Evolutionary conservation across 805 yeast genomes (phyloP).

Genomic region (Teunomyces aglyptinius): DNA sequence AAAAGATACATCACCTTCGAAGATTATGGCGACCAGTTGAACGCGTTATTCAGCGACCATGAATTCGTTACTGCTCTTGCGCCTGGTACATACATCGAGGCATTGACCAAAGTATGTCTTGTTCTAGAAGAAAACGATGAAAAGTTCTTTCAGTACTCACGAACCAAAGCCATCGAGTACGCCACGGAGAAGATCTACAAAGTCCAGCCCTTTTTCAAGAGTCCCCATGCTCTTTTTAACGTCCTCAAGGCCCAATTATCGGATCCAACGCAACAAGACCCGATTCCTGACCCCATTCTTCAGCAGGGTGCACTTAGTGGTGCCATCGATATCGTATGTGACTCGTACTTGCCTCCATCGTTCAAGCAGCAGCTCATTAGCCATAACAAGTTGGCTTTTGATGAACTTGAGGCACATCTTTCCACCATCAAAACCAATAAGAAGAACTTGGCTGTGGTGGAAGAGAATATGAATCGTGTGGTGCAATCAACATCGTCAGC

Average conservation of each 20-base stretch:
- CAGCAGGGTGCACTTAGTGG: slow-evolving; percentile 34
- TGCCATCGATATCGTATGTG: slow-evolving; percentile 48
- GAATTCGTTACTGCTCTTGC: slow-evolving; percentile 27
- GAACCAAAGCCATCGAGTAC: slow-evolving; percentile 34
- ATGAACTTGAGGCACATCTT: slow-evolving; percentile 17
- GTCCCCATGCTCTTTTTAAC: neutral
- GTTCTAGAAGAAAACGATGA: slow-evolving; percentile 32
- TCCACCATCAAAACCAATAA: slow-evolving; percentile 15
- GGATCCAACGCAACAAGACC: slow-evolving; percentile 11
- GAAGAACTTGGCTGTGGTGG: slow-evolving; percentile 24
- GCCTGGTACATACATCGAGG: slow-evolving; percentile 10
- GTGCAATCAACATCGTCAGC: slow-evolving; percentile 18
- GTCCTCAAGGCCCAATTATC: neutral
- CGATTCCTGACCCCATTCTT: slow-evolving; percentile 36
- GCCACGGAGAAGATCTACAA: slow-evolving; percentile 36
- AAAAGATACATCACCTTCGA: slow-evolving; percentile 38
- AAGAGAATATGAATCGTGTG: slow-evolving; percentile 24
- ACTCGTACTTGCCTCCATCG: slow-evolving; percentile 35
- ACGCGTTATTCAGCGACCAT: slow-evolving; percentile 24
- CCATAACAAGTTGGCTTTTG: slow-evolving; percentile 18
- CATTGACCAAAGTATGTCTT: slow-evolving; percentile 24
- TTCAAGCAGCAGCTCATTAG: slow-evolving; percentile 23
- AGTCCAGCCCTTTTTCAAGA: neutral
- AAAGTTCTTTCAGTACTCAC: slow-evolving; percentile 40
- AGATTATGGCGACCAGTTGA: slow-evolving; percentile 41